Evolutionary conservation across 768 basidiomycete species (phyloP).

Genomic region (Xanthoconium stramineum): DNA sequence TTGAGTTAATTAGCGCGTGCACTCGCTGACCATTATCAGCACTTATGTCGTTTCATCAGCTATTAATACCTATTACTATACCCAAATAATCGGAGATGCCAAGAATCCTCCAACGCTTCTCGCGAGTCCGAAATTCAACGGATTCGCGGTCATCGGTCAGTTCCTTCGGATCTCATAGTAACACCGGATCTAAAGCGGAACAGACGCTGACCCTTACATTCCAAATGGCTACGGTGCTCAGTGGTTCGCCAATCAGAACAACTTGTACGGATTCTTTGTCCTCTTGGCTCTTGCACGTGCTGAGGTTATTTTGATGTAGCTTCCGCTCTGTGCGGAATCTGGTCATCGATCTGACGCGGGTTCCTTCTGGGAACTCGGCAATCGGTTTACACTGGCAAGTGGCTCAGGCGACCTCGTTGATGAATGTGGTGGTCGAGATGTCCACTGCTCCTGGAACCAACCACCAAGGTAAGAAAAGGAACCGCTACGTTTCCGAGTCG

Average conservation of each 20-base stretch:
- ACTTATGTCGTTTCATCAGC: slow-evolving; percentile 65
- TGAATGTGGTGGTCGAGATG: slow-evolving; percentile 72
- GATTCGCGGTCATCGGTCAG: slow-evolving; percentile 72
- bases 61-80: slow-evolving; percentile 72
- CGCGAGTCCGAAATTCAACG: slow-evolving; percentile 56
- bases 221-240: slow-evolving; percentile 41
- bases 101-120: slow-evolving; percentile 63
- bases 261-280: slow-evolving; percentile 15
- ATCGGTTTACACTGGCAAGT: slow-evolving; percentile 86
- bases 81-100: slow-evolving; percentile 74
- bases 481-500: not conserved
- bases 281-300: not conserved
- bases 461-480: slow-evolving; percentile 55
- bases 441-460: slow-evolving; percentile 56
- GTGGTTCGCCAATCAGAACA: slow-evolving; percentile 24
- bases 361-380: slow-evolving; percentile 49
- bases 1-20: not conserved
- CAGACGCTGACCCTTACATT: slow-evolving; percentile 73
- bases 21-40: slow-evolving; percentile 32
- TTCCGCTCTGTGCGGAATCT: slow-evolving; percentile 74
- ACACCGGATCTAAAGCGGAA: not conserved
- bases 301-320: slow-evolving; percentile 31
- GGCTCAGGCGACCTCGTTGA: slow-evolving; percentile 69
- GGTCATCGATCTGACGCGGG: slow-evolving; percentile 60
- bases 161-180: not conserved